Evolutionary conservation across 1,139 yeast species (phyloP), one percentile per base, ranked within the genome.

Genomic region (Pichia sp.): DNA sequence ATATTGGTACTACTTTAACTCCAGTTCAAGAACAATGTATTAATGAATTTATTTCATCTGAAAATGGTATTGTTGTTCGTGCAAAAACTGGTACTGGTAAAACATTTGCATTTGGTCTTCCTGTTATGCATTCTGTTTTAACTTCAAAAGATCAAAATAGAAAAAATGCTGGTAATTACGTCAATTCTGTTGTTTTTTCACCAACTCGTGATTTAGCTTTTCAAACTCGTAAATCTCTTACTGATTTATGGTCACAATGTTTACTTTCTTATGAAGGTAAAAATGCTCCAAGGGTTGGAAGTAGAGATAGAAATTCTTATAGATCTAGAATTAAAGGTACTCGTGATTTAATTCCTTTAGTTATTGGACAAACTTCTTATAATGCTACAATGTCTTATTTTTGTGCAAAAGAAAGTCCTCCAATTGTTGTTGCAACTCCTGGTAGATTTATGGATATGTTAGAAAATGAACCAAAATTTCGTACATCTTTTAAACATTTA

Each of bases 41-140:
- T 44, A 69, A 78, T 48, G 94, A 94, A 7, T 69, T 87, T 48
- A 63, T 74, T 28, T 68, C 71, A 38, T 74, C 78, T 37, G 69
- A 74, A 40, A 66, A 65, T 10, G 90, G 94, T 55, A 72, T 88
- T 48, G 89, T 89, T 30, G 92, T 87, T 36, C 76, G 95, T 57
- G 97, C 97, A 35, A 87, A 87, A 64, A 90, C 97, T 5, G 97
- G 97, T 62, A 89, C 97, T 1, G 97, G 97, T 61, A 90, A 90
- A 66, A 90, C 97, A 0, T 78, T 86, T 52, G 95, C 96, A 0
- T 90, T 87, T 64, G 79, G 89, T 53, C 72, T 89, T 43, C 97
- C 97, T 2, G 71, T 87, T 7, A 68, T 89, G 42, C 85, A 86
- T 61, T 75, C 75, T 48, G 73, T 76, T 36, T 56, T 75, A 26